phyloP scores from a whole-genome alignment of 352 stramenopile genomes.

The Pythium dissimile region DNA sequence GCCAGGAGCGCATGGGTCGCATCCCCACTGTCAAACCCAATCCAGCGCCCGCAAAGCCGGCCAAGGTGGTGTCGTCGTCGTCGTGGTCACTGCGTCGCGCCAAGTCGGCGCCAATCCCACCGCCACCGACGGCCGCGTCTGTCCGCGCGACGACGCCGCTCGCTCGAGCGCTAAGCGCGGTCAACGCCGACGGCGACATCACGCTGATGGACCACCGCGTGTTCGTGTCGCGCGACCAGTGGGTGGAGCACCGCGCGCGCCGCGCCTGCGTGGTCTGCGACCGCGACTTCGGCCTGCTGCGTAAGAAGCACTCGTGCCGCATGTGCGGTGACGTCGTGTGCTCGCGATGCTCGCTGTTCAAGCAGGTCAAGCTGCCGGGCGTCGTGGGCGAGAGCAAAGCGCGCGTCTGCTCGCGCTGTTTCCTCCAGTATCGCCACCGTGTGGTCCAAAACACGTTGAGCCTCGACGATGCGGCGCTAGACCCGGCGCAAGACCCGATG shows the following conservation, averaged over 20 bases:
- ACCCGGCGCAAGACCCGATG: neutral
- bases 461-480: neutral
- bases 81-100: neutral
- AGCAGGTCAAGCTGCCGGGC: constrained; percentile 54
- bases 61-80: neutral
- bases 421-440: constrained; percentile 55
- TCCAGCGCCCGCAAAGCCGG: neutral
- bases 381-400: constrained; percentile 49
- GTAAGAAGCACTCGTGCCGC: constrained; percentile 74
- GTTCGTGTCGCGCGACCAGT: constrained; percentile 57
- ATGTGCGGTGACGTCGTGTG: constrained; percentile 83
- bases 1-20: constrained; percentile 12
- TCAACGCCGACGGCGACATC: neutral
- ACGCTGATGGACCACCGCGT: constrained; percentile 46
- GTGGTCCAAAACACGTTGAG: constrained; percentile 12
- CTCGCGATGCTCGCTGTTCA: constrained; percentile 72
- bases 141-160: no score
- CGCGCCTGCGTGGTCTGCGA: constrained; percentile 62
- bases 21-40: neutral
- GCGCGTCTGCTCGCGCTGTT: constrained; percentile 72
- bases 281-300: constrained; percentile 63
- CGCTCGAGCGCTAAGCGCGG: neutral
- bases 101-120: neutral
- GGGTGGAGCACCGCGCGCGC: constrained; percentile 44
- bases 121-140: neutral